A percentile compares a stretch with the other conserved stretches of the same genome.
phyloP scores from a whole-genome alignment of 2,329 filamentous ascomycete genomes.

The Lojkania enalia region DNA sequence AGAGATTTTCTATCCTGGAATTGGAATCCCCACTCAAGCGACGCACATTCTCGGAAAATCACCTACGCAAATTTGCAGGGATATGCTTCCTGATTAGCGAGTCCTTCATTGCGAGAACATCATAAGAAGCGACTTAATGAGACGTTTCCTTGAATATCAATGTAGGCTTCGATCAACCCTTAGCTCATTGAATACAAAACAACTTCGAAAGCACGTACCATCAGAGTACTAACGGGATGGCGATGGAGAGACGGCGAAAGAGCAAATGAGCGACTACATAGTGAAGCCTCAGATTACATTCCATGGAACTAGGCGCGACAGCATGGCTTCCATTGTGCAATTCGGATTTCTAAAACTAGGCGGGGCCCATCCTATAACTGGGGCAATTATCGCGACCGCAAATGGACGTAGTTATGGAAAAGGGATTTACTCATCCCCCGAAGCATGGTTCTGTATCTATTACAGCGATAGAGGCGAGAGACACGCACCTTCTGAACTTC shows the following conservation, averaged over 20 bases:
- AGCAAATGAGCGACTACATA: conserved; percentile 45
- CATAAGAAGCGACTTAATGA: conserved; percentile 5
- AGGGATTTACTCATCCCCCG: conserved; percentile 52
- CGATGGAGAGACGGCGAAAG: conserved; percentile 16
- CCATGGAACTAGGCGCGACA: conserved; percentile 29
- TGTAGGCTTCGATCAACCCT: conserved; percentile 61
- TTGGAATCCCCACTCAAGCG: not conserved
- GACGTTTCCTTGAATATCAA: conserved; percentile 53
- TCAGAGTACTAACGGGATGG: conserved; percentile 2
- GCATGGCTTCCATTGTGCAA: conserved; percentile 50
- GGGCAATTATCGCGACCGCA: conserved; percentile 27
- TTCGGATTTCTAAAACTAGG: conserved; percentile 50
- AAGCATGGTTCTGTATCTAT: conserved; percentile 44
- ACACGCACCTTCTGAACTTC: conserved; percentile 22
- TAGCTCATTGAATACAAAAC: conserved; percentile 48
- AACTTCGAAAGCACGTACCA: conserved; percentile 7
- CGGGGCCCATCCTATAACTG: conserved; percentile 31
- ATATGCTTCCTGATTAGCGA: conserved; percentile 9
- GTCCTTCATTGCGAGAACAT: conserved; percentile 15
- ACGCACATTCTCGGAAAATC: conserved; percentile 12
- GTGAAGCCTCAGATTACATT: conserved; percentile 45
- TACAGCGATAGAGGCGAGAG: conserved; percentile 40
- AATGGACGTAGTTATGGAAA: conserved; percentile 48
- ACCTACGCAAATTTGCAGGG: conserved; percentile 9
- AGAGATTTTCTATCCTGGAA: too few species aligned